These are phyloP conservation scores for Coemansia sp. DNA, from an alignment of 192 early-diverging fungal species.

Conservation along the genomic window DNA sequence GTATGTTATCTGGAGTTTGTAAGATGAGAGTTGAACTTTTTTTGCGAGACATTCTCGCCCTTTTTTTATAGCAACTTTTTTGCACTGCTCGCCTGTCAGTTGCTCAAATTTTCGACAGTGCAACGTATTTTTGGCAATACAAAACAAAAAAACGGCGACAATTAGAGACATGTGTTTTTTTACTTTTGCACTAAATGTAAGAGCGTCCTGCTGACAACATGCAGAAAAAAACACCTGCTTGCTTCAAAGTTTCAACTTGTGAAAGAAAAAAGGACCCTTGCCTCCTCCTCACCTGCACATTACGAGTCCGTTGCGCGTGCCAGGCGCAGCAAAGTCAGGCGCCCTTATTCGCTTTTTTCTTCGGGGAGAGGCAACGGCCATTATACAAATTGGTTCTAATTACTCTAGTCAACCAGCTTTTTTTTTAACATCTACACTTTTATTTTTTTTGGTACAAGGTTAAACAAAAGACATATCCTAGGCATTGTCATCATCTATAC, in stretches of 20 bases:
- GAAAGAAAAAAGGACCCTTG: background rate
- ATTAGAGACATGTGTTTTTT: constrained; percentile 5
- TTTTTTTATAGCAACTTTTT: background rate
- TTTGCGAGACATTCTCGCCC: background rate
- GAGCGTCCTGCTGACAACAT: background rate
- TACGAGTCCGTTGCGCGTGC: background rate
- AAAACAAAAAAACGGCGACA: background rate
- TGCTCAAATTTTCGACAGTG: background rate
- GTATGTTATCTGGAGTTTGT: background rate
- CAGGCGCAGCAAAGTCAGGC: background rate
- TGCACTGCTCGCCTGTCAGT: background rate
- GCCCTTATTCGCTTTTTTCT: background rate
- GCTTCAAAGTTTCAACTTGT: background rate
- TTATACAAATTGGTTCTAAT: background rate
- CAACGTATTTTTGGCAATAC: background rate
- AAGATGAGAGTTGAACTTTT: background rate
- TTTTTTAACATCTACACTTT: too few species aligned
- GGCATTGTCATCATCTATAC: background rate
- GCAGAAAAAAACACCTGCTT: constrained; percentile 1
- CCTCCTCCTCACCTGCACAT: background rate
- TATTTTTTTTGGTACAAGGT: background rate
- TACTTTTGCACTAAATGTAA: background rate
- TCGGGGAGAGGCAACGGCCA: background rate
- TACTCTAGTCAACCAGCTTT: background rate
- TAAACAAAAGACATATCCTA: background rate